These are phyloP conservation scores for Dothistroma septosporum DNA, from an alignment of 2,329 filamentous ascomycete species.

Conservation along the genomic window DNA sequence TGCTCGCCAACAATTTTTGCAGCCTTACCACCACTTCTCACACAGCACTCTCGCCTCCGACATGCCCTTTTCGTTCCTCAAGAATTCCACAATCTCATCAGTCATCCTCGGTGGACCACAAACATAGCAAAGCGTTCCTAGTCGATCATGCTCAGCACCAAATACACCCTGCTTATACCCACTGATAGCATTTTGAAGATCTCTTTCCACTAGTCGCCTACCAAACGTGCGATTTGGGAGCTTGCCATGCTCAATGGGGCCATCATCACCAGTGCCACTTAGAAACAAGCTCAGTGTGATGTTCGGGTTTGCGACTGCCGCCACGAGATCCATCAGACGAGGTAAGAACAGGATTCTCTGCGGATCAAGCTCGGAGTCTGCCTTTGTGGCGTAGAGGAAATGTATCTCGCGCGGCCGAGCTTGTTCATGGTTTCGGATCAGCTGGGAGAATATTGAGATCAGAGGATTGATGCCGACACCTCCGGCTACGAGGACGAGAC, in stretches of 20 bases:
- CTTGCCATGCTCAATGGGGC: conserved; percentile 28
- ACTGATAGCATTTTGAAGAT: conserved; percentile 39
- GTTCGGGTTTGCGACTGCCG: conserved; percentile 18
- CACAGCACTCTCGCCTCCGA: conserved; percentile 41
- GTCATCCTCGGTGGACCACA: conserved; percentile 49
- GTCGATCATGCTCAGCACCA: conserved; percentile 34
- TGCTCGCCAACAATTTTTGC: neutral
- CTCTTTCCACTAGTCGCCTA: conserved; percentile 30
- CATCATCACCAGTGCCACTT: conserved; percentile 26
- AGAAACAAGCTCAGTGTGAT: conserved; percentile 32
- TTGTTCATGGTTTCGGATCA: conserved; percentile 35
- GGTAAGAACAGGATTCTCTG: conserved; percentile 46
- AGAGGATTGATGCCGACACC: conserved; percentile 81
- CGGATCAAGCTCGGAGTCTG: conserved; percentile 30
- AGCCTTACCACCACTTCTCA: conserved; percentile 51
- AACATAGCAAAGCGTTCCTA: conserved; percentile 43
- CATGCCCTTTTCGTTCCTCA: conserved; percentile 39
- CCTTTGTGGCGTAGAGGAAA: conserved; percentile 61
- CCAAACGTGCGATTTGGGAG: conserved; percentile 31
- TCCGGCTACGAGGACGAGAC: conserved; percentile 71
- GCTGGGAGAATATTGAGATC: conserved; percentile 65
- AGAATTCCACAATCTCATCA: conserved; percentile 42
- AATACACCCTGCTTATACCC: conserved; percentile 21
- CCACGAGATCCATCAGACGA: conserved; percentile 38
- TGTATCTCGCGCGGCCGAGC: conserved; percentile 45